Percentiles rank a stretch among this genome's conserved stretches.
phyloP scores from a whole-genome alignment of 148 eudicot species.

The Dianthus caryophyllus region DNA sequence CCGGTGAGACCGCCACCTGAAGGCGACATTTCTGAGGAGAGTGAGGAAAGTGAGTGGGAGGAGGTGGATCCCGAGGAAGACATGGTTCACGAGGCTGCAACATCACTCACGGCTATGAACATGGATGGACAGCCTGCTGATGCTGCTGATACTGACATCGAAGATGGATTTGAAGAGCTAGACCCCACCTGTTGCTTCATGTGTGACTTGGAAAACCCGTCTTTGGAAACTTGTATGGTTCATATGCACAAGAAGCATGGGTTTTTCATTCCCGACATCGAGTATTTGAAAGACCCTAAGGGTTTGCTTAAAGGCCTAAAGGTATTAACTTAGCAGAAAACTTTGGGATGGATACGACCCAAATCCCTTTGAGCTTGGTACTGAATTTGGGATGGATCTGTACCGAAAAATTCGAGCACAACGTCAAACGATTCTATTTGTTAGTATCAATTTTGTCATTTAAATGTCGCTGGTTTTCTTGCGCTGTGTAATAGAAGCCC shows the following conservation, averaged over 20 bases:
- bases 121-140: slow-evolving; percentile 34
- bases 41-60: slow-evolving; percentile 92
- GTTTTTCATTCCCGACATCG: slow-evolving; percentile 91
- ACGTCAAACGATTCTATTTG: background rate
- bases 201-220: slow-evolving; percentile 74
- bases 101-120: slow-evolving; percentile 44
- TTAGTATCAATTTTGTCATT: background rate
- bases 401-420: background rate
- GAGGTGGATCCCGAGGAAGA: slow-evolving; percentile 74
- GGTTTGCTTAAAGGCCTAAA: slow-evolving; percentile 90
- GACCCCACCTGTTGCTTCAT: slow-evolving; percentile 87
- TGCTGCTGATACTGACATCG: slow-evolving; percentile 42
- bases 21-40: slow-evolving; percentile 46
- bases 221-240: slow-evolving; percentile 77
- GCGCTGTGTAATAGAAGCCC: background rate
- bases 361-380: background rate
- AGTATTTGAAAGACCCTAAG: slow-evolving; percentile 84
- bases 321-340: slow-evolving; percentile 48
- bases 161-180: slow-evolving; percentile 46
- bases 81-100: slow-evolving; percentile 51
- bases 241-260: slow-evolving; percentile 99
- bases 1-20: slow-evolving; percentile 41
- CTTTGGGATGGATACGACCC: too few relatives aligned
- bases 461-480: background rate
- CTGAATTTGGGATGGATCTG: background rate